phyloP scores from a whole-genome alignment of 352 stramenopile genomes.

The Globisporangium abappressorium region DNA sequence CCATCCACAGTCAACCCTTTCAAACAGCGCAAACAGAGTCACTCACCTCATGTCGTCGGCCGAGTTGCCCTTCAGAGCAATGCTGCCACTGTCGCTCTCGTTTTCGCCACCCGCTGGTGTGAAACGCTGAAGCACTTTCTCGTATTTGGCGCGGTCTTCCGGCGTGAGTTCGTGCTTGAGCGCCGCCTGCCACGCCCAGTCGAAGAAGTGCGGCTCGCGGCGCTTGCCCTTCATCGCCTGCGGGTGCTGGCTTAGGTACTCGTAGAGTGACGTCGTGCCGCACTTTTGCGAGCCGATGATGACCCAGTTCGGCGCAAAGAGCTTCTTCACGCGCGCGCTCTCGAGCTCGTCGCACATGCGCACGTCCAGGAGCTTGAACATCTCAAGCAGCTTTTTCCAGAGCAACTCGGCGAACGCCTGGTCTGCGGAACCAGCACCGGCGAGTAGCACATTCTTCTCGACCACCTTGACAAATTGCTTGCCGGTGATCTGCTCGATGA shows the following conservation, averaged over 20 bases:
- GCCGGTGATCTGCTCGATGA: slow-evolving; percentile 60
- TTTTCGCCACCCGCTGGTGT: not conserved
- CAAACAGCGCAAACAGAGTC: not conserved
- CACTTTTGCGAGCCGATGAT: slow-evolving; percentile 67
- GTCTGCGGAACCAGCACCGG: not conserved
- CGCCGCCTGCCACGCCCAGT: slow-evolving; percentile 48
- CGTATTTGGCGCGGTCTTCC: slow-evolving; percentile 23
- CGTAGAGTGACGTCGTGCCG: slow-evolving; percentile 62
- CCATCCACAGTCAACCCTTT: not conserved
- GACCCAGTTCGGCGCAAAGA: slow-evolving; percentile 47
- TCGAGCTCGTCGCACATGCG: slow-evolving; percentile 31
- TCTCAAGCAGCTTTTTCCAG: slow-evolving; percentile 34
- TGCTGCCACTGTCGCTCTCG: slow-evolving; percentile 1
- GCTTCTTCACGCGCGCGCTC: slow-evolving; percentile 15
- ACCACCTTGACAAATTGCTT: slow-evolving; percentile 34
- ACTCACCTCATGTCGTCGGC: slow-evolving; percentile 43
- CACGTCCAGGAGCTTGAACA: slow-evolving; percentile 43
- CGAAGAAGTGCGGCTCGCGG: slow-evolving; percentile 64
- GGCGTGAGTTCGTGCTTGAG: slow-evolving; percentile 28
- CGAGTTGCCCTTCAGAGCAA: slow-evolving; percentile 26
- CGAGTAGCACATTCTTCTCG: slow-evolving; percentile 10
- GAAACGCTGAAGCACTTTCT: slow-evolving; percentile 25
- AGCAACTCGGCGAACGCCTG: slow-evolving; percentile 18
- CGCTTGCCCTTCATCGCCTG: slow-evolving; percentile 68
- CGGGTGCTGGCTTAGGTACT: slow-evolving; percentile 84